These are phyloP conservation scores for Dothideomycetes sp. DNA, from an alignment of 2,329 filamentous ascomycete species.

Conservation along the genomic window DNA sequence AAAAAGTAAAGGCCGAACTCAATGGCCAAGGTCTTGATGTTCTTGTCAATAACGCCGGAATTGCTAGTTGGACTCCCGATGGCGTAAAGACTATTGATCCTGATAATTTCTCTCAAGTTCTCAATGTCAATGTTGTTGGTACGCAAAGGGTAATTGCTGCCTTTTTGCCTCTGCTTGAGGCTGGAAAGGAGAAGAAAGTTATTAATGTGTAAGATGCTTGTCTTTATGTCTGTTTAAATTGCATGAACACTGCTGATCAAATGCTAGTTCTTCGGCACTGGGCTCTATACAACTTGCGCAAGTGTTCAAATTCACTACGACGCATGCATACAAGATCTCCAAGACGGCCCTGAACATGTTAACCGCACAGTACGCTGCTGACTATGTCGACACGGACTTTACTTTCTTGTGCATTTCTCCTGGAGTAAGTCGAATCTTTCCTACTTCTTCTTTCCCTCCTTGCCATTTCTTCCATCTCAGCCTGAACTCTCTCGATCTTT, in stretches of 20 bases:
- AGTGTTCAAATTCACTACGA: constrained; percentile 18
- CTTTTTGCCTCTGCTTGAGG: constrained; percentile 30
- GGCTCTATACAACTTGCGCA: constrained; percentile 32
- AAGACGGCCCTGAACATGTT: constrained; percentile 43
- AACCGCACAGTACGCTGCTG: constrained; percentile 35
- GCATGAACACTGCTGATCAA: background rate
- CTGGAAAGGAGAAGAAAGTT: constrained; percentile 35
- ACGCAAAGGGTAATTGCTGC: constrained; percentile 32
- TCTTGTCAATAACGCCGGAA: constrained; percentile 39
- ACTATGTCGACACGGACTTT: constrained; percentile 33
- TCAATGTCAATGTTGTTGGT: constrained; percentile 31
- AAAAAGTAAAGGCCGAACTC: constrained; percentile 26
- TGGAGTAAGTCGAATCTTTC: constrained; percentile 33
- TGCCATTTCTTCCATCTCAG: too few relatives aligned
- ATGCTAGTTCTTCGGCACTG: constrained; percentile 31
- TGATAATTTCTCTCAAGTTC: constrained; percentile 22
- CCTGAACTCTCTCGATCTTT: too few relatives aligned
- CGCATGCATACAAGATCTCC: constrained; percentile 36
- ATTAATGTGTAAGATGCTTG: constrained; percentile 33
- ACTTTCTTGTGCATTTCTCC: constrained; percentile 35
- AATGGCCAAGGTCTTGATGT: constrained; percentile 37
- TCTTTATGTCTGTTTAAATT: background rate
- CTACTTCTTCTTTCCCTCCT: background rate
- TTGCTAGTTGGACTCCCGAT: constrained; percentile 15
- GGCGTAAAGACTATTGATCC: constrained; percentile 11